Conservation (phyloP, 164 flowering plant species). For the Chloranthus sessilifolius region DNA sequence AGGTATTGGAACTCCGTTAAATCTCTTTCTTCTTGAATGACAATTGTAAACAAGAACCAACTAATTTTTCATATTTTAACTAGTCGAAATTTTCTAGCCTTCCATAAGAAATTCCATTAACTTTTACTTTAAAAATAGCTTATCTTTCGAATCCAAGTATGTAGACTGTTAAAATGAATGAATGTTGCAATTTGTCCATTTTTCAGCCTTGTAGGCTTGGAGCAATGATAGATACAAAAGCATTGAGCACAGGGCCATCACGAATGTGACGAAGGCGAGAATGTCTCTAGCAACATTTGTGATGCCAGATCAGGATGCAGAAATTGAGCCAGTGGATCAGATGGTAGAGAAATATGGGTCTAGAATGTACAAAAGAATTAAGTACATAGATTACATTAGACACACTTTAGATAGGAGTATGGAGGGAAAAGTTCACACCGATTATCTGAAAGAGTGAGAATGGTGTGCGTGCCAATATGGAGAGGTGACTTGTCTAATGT, state of each 20-base stretch:
- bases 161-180: too few relatives aligned
- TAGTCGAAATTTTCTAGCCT: too few relatives aligned
- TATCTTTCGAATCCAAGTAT: too few relatives aligned
- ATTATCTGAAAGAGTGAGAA: too few relatives aligned
- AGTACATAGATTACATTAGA: constrained; percentile 14
- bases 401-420: constrained; percentile 13
- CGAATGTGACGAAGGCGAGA: constrained; percentile 21
- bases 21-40: background rate
- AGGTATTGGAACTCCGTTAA: constrained; percentile 17
- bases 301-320: constrained; percentile 13
- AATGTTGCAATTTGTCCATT: too few relatives aligned
- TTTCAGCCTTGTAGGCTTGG: constrained; percentile 14
- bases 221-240: constrained; percentile 19
- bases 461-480: too few relatives aligned
- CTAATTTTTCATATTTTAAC: too few relatives aligned
- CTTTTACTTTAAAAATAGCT: too few relatives aligned
- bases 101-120: too few relatives aligned
- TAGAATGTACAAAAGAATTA: constrained; percentile 18
- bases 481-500: too few relatives aligned
- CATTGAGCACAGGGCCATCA: constrained; percentile 29
- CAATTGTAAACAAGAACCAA: too few relatives aligned
- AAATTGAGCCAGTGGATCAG: constrained; percentile 17
- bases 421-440: constrained; percentile 23
- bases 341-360: constrained; percentile 11
- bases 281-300: constrained; percentile 26